Percentiles rank a stretch among this genome's conserved stretches.
phyloP scores from a whole-genome alignment of 2,329 filamentous ascomycete genomes.

The Diaporthe citrichinensis region DNA sequence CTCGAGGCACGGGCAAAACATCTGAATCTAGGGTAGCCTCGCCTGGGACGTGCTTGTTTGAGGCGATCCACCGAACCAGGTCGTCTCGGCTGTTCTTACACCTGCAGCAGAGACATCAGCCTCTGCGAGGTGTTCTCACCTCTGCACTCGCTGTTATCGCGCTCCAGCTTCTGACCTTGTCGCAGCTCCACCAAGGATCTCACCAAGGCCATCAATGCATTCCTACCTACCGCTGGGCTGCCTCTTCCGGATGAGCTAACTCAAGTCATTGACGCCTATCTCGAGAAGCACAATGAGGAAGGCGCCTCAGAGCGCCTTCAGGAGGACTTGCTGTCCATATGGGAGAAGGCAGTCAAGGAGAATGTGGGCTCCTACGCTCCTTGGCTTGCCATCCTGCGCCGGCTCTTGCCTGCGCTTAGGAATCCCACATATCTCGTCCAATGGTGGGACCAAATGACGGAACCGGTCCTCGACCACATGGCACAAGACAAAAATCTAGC shows the following conservation, averaged over 20 bases:
- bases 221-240: slow-evolving; percentile 63
- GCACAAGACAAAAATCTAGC: slow-evolving; percentile 75
- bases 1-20: not conserved
- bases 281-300: slow-evolving; percentile 79
- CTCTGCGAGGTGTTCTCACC: not conserved
- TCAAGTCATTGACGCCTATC: slow-evolving; percentile 74
- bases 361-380: slow-evolving; percentile 70
- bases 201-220: slow-evolving; percentile 68
- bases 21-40: not conserved
- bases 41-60: not conserved
- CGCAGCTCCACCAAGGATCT: slow-evolving; percentile 73
- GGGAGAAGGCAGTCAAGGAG: slow-evolving; percentile 73
- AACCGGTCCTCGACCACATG: slow-evolving; percentile 67
- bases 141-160: not conserved
- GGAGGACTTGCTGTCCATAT: slow-evolving; percentile 78
- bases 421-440: slow-evolving; percentile 74
- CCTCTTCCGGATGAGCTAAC: slow-evolving; percentile 78
- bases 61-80: too few species aligned
- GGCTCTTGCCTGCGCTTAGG: slow-evolving; percentile 74
- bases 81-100: not conserved
- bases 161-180: slow-evolving; percentile 21
- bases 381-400: slow-evolving; percentile 78
- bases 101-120: not conserved
- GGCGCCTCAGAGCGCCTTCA: slow-evolving; percentile 78
- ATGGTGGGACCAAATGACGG: slow-evolving; percentile 79